These are phyloP conservation scores for Moesziomyces sp. DNA, from an alignment of 1,284 basidiomycete species.

Conservation along the genomic window DNA sequence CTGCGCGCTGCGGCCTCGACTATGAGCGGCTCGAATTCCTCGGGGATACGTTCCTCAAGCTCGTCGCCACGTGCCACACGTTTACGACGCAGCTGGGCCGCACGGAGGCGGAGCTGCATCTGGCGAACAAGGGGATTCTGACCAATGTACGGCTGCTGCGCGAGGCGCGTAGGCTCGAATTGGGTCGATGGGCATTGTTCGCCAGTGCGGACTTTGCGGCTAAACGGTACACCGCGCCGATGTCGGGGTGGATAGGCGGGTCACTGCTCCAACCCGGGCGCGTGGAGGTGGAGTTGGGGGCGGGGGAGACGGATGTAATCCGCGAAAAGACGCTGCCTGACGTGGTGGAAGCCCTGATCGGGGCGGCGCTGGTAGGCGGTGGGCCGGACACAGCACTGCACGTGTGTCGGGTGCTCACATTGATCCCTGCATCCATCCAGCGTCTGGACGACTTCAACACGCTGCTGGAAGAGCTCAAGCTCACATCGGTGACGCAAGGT, in stretches of 20 bases:
- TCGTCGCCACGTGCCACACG: conserved; percentile 41
- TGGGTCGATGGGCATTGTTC: conserved; percentile 26
- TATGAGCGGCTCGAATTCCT: conserved; percentile 56
- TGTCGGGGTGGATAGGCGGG: conserved; percentile 3
- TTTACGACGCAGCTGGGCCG: conserved; percentile 31
- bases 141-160: conserved; percentile 41
- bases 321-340: conserved; percentile 47
- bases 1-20: conserved; percentile 14
- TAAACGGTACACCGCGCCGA: conserved; percentile 8
- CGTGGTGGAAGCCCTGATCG: conserved; percentile 50
- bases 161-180: conserved; percentile 22
- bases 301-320: conserved; percentile 7
- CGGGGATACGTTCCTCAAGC: conserved; percentile 54
- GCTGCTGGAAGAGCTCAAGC: conserved; percentile 12
- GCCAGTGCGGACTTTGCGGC: background rate
- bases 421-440: conserved; percentile 19
- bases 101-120: conserved; percentile 45
- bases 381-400: conserved; percentile 6
- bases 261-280: background rate
- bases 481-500: conserved; percentile 13
- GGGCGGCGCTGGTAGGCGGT: conserved; percentile 17
- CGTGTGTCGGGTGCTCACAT: conserved; percentile 13
- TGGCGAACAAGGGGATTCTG: conserved; percentile 42
- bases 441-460: conserved; percentile 18
- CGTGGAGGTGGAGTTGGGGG: background rate